Base-by-base conservation (phyloP, 2,329 filamentous ascomycete genomes). In the Metarhizium sp. region DNA sequence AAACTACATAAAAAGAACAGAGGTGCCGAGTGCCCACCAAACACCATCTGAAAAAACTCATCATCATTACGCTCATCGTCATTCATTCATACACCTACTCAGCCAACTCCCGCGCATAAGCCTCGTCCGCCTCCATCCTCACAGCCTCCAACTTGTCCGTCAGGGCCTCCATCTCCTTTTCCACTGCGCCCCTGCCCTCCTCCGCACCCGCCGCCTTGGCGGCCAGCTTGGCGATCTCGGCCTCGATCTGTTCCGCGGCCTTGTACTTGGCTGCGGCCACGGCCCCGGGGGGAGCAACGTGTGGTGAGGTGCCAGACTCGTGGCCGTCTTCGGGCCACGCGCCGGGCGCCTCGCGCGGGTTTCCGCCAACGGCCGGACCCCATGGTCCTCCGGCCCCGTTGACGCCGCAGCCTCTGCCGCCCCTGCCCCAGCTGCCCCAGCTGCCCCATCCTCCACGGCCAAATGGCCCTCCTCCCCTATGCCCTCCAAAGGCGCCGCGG, bases 71-170 rank as follows among this genome's bases (percentile, higher is more conserved):
- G 34, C 34, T 36, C 16, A 30, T n/a, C n/a, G 29, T 7, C 40
- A n/a, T 48, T 47, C 13, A 45, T 30, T 25, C 25, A 25, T 25
- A 25, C 25, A 25, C 25, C 38, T 54, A 55, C 7, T 53, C 52
- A 10, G 64, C 73, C 58, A 79, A 53, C 58, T 75, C 72, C 57
- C 69, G 67, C 34, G 75, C 77, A 57, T 75, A 75, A 58, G 74
- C 70, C 61, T 73, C 77, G 53, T 80, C 76, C 2, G 73, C 76
- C 62, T 77, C 71, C 6, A 76, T 57, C 57, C 69, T 64, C 54
- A 78, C 55, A 55, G 59, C 55, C 52, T 74, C 69, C 30, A 78
- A 60, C 50, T 68, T 66, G 13, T 60, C 58, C 46, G 69, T 69
- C 54, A 80, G 60, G 36, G 63, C 65, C 55, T 73, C 68, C 45